Evolutionary conservation across 768 basidiomycete species (phyloP).

Genomic region (Termitomyces heimii): DNA sequence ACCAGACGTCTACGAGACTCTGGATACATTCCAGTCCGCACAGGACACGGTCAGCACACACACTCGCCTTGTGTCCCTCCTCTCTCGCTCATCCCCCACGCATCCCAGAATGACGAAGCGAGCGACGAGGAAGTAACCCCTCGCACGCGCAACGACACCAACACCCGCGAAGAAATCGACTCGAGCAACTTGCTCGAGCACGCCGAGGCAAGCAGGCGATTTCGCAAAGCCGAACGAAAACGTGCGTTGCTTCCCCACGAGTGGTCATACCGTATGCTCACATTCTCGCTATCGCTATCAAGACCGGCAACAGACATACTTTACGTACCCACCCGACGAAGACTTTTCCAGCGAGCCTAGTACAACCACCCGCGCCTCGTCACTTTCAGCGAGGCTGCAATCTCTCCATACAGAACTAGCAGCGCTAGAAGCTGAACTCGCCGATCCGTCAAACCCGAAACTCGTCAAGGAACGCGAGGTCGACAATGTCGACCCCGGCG

Average conservation of each 20-base stretch:
- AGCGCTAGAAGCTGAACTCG: slow-evolving; percentile 77
- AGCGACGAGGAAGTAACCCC: slow-evolving; percentile 60
- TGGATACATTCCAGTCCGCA: slow-evolving; percentile 59
- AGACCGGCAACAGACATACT: slow-evolving; percentile 54
- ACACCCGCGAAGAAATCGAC: slow-evolving; percentile 64
- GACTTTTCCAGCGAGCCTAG: slow-evolving; percentile 32
- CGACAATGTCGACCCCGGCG: slow-evolving; percentile 62
- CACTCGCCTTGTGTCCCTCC: not conserved
- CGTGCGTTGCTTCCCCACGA: slow-evolving; percentile 38
- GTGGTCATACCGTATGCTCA: not conserved
- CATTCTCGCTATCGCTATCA: not conserved
- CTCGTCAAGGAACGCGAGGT: slow-evolving; percentile 54
- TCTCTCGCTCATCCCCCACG: slow-evolving; percentile 3
- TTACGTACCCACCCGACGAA: slow-evolving; percentile 60
- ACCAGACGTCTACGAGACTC: slow-evolving; percentile 89
- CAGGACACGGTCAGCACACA: slow-evolving; percentile 41
- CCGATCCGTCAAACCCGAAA: slow-evolving; percentile 71
- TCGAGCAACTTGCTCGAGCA: slow-evolving; percentile 53
- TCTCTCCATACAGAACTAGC: slow-evolving; percentile 72
- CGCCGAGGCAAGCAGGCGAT: slow-evolving; percentile 65
- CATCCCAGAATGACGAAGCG: slow-evolving; percentile 50
- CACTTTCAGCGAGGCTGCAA: slow-evolving; percentile 56
- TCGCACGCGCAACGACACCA: slow-evolving; percentile 32
- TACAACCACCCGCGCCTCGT: slow-evolving; percentile 27
- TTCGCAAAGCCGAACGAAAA: slow-evolving; percentile 66